Evolutionary conservation across 2,329 filamentous ascomycete species (phyloP), one percentile per base, ranked within the genome.

Genomic region (Penicillium nordicum): DNA sequence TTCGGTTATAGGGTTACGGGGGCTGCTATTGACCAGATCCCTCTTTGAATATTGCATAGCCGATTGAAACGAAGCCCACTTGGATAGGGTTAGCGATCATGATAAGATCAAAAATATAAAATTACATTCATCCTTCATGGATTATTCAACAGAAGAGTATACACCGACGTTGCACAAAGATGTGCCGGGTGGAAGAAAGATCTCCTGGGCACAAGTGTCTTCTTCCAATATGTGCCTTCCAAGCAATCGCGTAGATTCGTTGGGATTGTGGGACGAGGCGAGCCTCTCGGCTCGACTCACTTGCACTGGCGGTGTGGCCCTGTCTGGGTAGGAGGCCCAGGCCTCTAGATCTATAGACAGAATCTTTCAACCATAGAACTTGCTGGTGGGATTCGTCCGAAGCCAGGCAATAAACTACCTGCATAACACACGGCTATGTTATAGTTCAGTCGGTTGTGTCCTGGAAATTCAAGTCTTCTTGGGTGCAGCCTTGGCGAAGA

Each of bases 401-500:
- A 29, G 37, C 25, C 23, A 51, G 34, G 11, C n/a, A 49, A 36
- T 37, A 18, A n/a, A 42, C 25, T 12, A 25, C 42, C 27, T 11
- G 43, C 27, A 29, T 27, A 47, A 40, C 10, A 38, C 34, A 27
- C n/a, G 40, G n/a, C 6, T 5, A 48, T 38, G 9, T 36, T 40
- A 27, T 27, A 14, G 6, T 48, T 25, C 32, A 34, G 23, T n/a
- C 12, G 32, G 16, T 16, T 10, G 8, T 37, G 3, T 16, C 18
- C 7, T 3, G 14, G 27, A 23, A 27, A 11, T 45, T 67, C 65
- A 73, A 36, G 69, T 55, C 51, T 73, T 73, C 58, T 72, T 70
- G 11, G 64, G 43, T 29, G 72, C 64, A 29, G 72, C 69, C 76
- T 93, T 95, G 58, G 85, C 85, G 74, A 99, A 99, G 76, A 99